Evolutionary conservation across 2,329 filamentous ascomycete genomes (phyloP), one percentile per base, ranked within the genome.

Genomic region (Fonsecaea multimorphosa): DNA sequence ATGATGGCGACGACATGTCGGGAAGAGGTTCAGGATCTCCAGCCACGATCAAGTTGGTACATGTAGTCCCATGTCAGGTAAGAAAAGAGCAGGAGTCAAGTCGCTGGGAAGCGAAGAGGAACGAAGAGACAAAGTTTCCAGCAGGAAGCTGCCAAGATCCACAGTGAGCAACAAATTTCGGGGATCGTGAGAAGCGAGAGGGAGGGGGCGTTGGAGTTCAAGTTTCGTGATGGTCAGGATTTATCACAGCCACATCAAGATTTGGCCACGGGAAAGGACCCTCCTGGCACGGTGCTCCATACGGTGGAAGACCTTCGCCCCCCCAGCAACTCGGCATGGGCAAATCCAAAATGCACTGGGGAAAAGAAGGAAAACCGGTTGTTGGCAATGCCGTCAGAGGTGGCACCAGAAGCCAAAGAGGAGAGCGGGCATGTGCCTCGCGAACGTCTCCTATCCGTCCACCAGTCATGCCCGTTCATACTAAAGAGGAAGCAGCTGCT

Each of bases 1-100:
- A 80, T 29, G 83, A 85, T 38, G 86, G 83, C 32, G 87, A 88
- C 31, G 88, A 85, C 88, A 90, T 67, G 78, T 65, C 19, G 27
- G 27, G 40, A 49, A 34, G 49, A n/a, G 40, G 32, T 51, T 16
- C 12, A n/a, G 49, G 14, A 34, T 27, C 16, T n/a, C 24, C 27
- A 9, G 36, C 24, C n/a, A 38, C 36, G 49, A 24, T 40, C 34
- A 40, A 60, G 36, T 22, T 53, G 46, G 19, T 32, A 53, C 22
- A 54, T 11, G 27, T 16, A 53, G 46, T 46, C 58, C 27, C 12
- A 34, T 24, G 38, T 12, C 49, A 40, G 32, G 61, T 51, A 57
- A 68, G 53, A 34, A 24, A 40, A 32, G 9, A 27, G n/a, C 11
- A 31, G 27, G 24, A 53, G 29, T 9, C n/a, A 34, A 34, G 29